A percentile compares a stretch with the other conserved stretches of the same genome.
phyloP scores from a whole-genome alignment of 2,329 filamentous ascomycete genomes.

The Diaporthe sp. region DNA sequence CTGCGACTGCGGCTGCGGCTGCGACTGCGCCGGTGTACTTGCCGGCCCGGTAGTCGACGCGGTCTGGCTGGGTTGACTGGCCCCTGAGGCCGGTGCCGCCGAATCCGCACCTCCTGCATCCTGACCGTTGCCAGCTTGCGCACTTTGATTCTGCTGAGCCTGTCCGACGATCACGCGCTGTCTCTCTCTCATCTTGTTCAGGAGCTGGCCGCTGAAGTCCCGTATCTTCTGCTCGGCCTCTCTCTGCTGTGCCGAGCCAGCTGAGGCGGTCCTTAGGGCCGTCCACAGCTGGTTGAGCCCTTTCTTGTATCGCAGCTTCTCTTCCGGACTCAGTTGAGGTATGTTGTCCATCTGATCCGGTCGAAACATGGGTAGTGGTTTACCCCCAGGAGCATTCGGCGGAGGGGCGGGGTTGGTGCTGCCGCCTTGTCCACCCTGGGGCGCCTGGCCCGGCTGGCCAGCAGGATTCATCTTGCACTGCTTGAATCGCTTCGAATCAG shows the following conservation, averaged over 20 bases:
- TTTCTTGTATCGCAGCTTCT: constrained; percentile 68
- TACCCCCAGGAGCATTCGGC: constrained; percentile 40
- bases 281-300: constrained; percentile 66
- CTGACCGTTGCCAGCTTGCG: constrained; percentile 28
- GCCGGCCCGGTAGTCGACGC: constrained; percentile 26
- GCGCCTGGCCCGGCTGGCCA: constrained; percentile 37
- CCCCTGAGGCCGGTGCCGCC: constrained; percentile 27
- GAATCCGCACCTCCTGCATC: constrained; percentile 21
- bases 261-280: constrained; percentile 58
- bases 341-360: constrained; percentile 64
- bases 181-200: constrained; percentile 60
- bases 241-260: constrained; percentile 59
- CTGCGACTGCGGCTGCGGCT: constrained; percentile 6
- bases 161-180: constrained; percentile 39
- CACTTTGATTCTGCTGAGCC: constrained; percentile 39
- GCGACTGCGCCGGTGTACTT: background rate
- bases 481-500: background rate
- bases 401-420: constrained; percentile 1
- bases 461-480: constrained; percentile 31
- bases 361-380: constrained; percentile 52
- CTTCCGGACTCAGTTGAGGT: constrained; percentile 61
- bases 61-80: constrained; percentile 29
- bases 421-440: constrained; percentile 27
- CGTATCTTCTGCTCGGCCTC: constrained; percentile 66
- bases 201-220: constrained; percentile 70